Evolutionary conservation across 176 grass and related monocot genomes (phyloP), one percentile per base, ranked within the genome.

Genomic region (Tillandsia fasciculata): DNA sequence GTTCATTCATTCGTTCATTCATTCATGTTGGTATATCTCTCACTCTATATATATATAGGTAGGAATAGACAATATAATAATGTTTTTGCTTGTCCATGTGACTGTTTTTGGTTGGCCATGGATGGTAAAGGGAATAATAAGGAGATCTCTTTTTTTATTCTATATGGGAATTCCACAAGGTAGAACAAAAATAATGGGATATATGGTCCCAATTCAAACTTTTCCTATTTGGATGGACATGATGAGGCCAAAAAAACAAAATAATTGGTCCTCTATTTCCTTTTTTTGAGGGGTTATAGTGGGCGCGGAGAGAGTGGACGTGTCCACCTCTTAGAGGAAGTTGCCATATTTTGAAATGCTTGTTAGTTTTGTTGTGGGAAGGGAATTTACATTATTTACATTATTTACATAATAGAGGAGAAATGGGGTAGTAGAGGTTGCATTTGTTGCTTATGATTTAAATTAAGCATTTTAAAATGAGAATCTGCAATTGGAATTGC

Each of bases 291-390:
- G 54, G 12, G 18, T 58, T 58, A 9, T 20, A 61, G 14, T 20
- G 8, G 15, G 8, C 5, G 20, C 22, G 20, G 2, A 9, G 20
- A 4, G 13, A 17, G 17, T 59, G 56, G 8, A 18, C 9, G 6
- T 8, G 17, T 10, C 17, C 56, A 59, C 17, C 8, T 59, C 6
- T 14, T 17, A 20, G 56, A 61, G 56, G n/a, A n/a, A 61, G 56
- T 61, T 61, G 56, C 56, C 56, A 18, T 61, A 18, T 61, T 61
- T 20, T 61, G 56, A 15, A 42, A 61, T 61, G 12, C 22, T 61
- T 72, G 71, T 72, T 86, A 87, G 75, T 79, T 81, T 70, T 72
- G 84, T 78, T 79, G 81, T 63, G 66, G 74, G 13, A 48, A 71
- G 61, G 67, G 76, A 73, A 57, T 75, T 68, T 72, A 12, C 51